A percentile compares a stretch with the other conserved stretches of the same genome.
Conservation (phyloP, 352 stramenopile species). For the Halophytophthora batemanensis region DNA sequence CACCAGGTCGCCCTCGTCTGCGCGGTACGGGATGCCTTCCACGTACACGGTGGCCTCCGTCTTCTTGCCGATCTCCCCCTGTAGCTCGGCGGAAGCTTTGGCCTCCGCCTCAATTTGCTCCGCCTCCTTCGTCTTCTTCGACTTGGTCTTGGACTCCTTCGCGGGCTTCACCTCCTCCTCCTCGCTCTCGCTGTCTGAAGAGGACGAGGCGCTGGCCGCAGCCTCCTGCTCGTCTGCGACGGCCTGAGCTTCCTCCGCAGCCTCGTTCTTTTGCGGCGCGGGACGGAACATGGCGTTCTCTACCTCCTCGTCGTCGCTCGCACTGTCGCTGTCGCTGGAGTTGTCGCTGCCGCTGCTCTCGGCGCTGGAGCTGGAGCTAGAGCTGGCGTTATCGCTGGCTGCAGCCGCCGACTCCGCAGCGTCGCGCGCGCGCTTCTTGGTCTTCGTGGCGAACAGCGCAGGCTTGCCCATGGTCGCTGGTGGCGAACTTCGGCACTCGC, state of each 20-base stretch:
- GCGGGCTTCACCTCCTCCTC: conserved; percentile 70
- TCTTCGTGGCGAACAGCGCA: background rate
- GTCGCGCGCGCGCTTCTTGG: conserved; percentile 37
- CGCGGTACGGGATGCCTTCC: conserved; percentile 94
- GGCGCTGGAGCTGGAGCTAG: background rate
- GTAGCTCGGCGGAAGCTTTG: conserved; percentile 32
- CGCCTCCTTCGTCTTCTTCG: conserved; percentile 18
- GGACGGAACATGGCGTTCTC: conserved; percentile 78
- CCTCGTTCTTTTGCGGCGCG: conserved; percentile 23
- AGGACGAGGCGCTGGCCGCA: conserved; percentile 4
- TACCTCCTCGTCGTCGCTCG: conserved; percentile 47
- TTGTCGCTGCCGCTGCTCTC: conserved; percentile 16
- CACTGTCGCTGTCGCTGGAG: conserved; percentile 29
- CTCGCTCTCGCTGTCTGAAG: conserved; percentile 40
- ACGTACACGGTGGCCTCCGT: conserved; percentile 91
- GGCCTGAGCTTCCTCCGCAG: conserved; percentile 24
- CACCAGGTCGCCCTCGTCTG: conserved; percentile 87
- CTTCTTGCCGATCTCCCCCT: conserved; percentile 69
- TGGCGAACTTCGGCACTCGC: no score
- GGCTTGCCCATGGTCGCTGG: conserved; percentile 9
- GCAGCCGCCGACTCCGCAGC: conserved; percentile 1
- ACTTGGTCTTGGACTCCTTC: conserved; percentile 28
- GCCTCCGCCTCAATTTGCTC: conserved; percentile 9
- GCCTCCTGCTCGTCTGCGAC: conserved; percentile 9
- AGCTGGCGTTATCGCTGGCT: background rate